Conservation (phyloP, 345 rosid species). For the Odontarrhena argentea region DNA sequence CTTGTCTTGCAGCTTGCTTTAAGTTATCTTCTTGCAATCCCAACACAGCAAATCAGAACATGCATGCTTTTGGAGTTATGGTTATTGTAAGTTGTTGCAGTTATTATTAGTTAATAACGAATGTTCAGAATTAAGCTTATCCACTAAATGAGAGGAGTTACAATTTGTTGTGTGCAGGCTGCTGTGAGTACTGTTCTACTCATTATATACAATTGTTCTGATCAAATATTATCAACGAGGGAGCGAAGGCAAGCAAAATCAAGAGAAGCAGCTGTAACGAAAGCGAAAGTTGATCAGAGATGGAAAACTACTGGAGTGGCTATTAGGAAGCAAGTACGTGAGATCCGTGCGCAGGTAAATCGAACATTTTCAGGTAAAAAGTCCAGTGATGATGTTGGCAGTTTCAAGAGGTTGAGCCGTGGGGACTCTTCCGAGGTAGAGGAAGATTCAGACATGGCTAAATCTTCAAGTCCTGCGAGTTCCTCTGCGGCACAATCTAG, state of each 20-base stretch:
- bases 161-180: constrained; percentile 56
- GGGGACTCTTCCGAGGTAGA: constrained; percentile 44
- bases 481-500: constrained; percentile 44
- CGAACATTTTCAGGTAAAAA: constrained; percentile 63
- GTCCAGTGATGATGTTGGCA: constrained; percentile 36
- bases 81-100: constrained; percentile 62
- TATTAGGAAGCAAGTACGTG: constrained; percentile 71
- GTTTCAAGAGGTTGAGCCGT: constrained; percentile 49
- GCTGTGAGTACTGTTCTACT: constrained; percentile 70
- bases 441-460: constrained; percentile 43
- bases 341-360: constrained; percentile 64
- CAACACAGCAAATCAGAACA: constrained; percentile 67
- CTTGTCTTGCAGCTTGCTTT: constrained; percentile 71
- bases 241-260: constrained; percentile 78
- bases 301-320: constrained; percentile 78
- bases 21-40: constrained; percentile 75
- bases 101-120: constrained; percentile 7
- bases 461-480: constrained; percentile 38
- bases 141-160: constrained; percentile 1
- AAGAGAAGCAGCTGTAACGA: constrained; percentile 87
- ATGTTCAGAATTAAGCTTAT: constrained; percentile 4
- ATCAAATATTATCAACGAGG: constrained; percentile 74
- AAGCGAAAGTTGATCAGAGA: constrained; percentile 71
- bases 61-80: constrained; percentile 81
- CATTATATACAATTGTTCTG: constrained; percentile 86